Evolutionary conservation across 495 filamentous ascomycete species (phyloP).

Genomic region (Lasiosphaeris hirsuta): DNA sequence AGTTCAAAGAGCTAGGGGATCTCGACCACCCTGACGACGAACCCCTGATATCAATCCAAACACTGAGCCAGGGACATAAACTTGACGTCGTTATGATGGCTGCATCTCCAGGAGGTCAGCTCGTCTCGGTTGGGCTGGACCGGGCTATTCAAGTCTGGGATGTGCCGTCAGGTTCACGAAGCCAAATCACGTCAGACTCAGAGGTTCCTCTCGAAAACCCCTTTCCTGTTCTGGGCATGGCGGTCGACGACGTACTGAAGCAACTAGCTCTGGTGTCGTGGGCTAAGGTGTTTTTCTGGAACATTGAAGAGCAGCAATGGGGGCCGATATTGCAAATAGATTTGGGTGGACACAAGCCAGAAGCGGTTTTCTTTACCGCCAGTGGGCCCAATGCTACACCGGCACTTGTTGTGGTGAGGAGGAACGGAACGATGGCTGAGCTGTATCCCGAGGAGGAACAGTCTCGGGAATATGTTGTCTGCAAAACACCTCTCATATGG

Average conservation of each 20-base stretch:
- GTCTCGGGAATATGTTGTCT: slow-evolving; percentile 37
- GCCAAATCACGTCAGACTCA: slow-evolving; percentile 37
- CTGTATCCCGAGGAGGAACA: slow-evolving; percentile 34
- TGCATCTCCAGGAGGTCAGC: slow-evolving; percentile 52
- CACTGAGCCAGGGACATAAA: slow-evolving; percentile 56
- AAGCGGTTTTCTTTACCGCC: slow-evolving; percentile 55
- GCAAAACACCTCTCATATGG: slow-evolving; percentile 42
- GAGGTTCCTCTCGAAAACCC: slow-evolving; percentile 33
- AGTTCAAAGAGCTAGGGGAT: slow-evolving; percentile 33
- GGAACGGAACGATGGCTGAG: slow-evolving; percentile 56
- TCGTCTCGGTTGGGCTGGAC: slow-evolving; percentile 66
- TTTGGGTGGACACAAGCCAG: slow-evolving; percentile 50
- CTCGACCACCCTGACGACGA: slow-evolving; percentile 41
- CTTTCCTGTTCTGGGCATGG: slow-evolving; percentile 58
- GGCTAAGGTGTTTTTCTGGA: slow-evolving; percentile 55
- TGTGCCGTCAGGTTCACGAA: slow-evolving; percentile 40
- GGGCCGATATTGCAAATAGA: slow-evolving; percentile 44
- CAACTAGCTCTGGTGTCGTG: slow-evolving; percentile 63
- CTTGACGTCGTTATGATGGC: slow-evolving; percentile 62
- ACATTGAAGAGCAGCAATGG: slow-evolving; percentile 50
- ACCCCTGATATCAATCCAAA: slow-evolving; percentile 53
- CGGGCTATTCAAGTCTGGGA: slow-evolving; percentile 59
- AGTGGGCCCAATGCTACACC: slow-evolving; percentile 32
- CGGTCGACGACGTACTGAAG: slow-evolving; percentile 56
- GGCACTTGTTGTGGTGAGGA: slow-evolving; percentile 52